A percentile compares a stretch with the other conserved stretches of the same genome.
Evolutionary conservation across 2,329 filamentous ascomycete species (phyloP).

Genomic region (Coniochaeta ligniaria): DNA sequence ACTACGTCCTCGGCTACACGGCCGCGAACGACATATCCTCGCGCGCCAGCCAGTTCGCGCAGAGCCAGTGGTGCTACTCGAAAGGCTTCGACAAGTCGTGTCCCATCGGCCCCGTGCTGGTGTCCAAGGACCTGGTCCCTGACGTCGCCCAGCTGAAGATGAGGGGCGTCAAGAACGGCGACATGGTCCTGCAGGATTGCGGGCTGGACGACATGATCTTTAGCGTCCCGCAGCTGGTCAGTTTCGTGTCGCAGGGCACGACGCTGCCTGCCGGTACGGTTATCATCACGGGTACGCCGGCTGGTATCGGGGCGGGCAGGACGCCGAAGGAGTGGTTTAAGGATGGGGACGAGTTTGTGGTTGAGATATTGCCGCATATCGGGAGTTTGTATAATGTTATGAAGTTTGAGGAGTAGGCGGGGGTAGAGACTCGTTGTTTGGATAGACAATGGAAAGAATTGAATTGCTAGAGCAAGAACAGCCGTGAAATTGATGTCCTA

Average conservation of each 20-base stretch:
- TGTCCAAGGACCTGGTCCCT: conserved; percentile 31
- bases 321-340: conserved; percentile 26
- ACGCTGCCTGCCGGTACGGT: conserved; percentile 31
- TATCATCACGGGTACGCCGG: conserved; percentile 35
- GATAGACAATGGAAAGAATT: background rate
- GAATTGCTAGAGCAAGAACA: background rate
- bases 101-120: conserved; percentile 45
- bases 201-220: conserved; percentile 41
- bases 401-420: conserved; percentile 24
- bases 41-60: conserved; percentile 45
- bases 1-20: conserved; percentile 55
- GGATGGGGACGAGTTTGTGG: conserved; percentile 32
- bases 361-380: conserved; percentile 34
- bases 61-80: conserved; percentile 50
- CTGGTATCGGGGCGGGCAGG: conserved; percentile 30
- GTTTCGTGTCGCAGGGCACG: conserved; percentile 34
- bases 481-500: too few relatives aligned
- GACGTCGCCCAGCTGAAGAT: conserved; percentile 33
- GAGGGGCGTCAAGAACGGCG: conserved; percentile 40
- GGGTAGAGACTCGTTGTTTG: background rate
- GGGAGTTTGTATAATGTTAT: conserved; percentile 32
- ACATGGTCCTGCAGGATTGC: conserved; percentile 36
- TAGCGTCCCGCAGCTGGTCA: conserved; percentile 34
- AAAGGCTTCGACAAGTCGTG: conserved; percentile 53
- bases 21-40: conserved; percentile 54